Conservation (phyloP, 1,139 yeast species). For the Magnusiomyces magnusii region DNA sequence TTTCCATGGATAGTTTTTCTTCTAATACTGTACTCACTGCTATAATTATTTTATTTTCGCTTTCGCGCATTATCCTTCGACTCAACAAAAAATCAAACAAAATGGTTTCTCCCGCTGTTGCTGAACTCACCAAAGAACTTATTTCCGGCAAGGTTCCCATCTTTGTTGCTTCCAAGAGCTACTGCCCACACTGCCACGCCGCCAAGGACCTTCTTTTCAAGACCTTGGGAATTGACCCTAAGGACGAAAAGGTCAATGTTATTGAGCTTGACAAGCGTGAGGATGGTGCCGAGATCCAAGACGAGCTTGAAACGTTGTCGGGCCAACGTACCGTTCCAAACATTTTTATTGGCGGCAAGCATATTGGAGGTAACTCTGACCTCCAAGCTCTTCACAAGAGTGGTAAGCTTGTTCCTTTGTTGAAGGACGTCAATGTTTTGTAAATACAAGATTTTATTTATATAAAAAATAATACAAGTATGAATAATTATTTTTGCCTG, state of each 20-base stretch:
- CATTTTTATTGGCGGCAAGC: slow-evolving; percentile 81
- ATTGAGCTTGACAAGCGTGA: slow-evolving; percentile 26
- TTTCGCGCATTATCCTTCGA: background rate
- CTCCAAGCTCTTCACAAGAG: slow-evolving; percentile 50
- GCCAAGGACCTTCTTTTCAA: slow-evolving; percentile 25
- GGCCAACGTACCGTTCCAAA: slow-evolving; percentile 95
- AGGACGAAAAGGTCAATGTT: slow-evolving; percentile 20
- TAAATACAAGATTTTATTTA: background rate
- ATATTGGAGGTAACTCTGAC: slow-evolving; percentile 92
- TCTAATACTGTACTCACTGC: too few relatives aligned
- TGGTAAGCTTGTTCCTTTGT: slow-evolving; percentile 35
- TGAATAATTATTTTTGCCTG: too few relatives aligned
- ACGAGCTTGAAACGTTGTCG: slow-evolving; percentile 63
- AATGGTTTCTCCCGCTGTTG: background rate
- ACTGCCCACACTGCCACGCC: slow-evolving; percentile 27
- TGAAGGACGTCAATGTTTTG: slow-evolving; percentile 20
- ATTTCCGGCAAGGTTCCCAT: slow-evolving; percentile 11
- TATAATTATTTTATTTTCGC: background rate
- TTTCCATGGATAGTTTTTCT: too few relatives aligned
- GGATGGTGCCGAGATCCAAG: slow-evolving; percentile 67
- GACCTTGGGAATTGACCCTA: slow-evolving; percentile 22
- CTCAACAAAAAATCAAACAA: background rate
- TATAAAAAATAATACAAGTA: too few relatives aligned
- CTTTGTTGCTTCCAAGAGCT: slow-evolving; percentile 15
- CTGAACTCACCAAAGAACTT: slow-evolving; percentile 1